A percentile compares a stretch with the other conserved stretches of the same genome.
Conservation (phyloP, 1,284 basidiomycete genomes). For the Hymenochaete sp. region DNA sequence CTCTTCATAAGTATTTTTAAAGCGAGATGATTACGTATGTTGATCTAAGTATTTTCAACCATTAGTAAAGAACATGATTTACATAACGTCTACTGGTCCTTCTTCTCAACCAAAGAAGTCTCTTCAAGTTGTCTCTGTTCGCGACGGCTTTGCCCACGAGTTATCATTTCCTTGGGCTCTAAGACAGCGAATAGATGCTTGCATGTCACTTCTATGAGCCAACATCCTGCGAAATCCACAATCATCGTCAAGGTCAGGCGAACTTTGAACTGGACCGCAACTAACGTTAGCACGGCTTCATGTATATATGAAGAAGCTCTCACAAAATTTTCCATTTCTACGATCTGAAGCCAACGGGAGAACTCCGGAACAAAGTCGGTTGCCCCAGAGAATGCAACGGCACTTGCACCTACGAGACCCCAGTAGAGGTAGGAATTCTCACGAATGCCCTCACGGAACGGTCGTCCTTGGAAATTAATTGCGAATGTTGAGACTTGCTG, state of each 20-base stretch:
- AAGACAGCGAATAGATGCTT: slow-evolving; percentile 86
- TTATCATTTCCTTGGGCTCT: slow-evolving; percentile 80
- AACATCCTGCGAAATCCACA: slow-evolving; percentile 85
- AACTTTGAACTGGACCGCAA: slow-evolving; percentile 64
- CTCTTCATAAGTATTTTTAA: too few relatives aligned
- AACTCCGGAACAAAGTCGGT: slow-evolving; percentile 93
- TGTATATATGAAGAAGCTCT: slow-evolving; percentile 28
- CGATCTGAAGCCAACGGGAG: slow-evolving; percentile 95
- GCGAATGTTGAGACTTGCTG: slow-evolving; percentile 96
- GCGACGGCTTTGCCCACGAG: slow-evolving; percentile 70
- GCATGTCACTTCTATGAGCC: slow-evolving; percentile 73
- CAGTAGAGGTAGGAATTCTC: slow-evolving; percentile 90
- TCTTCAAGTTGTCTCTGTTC: slow-evolving; percentile 32
- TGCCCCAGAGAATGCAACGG: slow-evolving; percentile 87
- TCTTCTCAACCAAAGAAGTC: slow-evolving; percentile 12
- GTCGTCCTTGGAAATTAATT: slow-evolving; percentile 95
- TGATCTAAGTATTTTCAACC: too few relatives aligned
- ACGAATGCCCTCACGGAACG: slow-evolving; percentile 91
- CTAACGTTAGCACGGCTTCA: too few relatives aligned
- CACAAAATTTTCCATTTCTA: slow-evolving; percentile 77
- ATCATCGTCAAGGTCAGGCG: slow-evolving; percentile 75
- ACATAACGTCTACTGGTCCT: slow-evolving; percentile 5
- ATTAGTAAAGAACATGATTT: slow-evolving; percentile 9
- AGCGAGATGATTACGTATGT: too few relatives aligned
- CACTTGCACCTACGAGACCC: slow-evolving; percentile 78